phyloP scores from a whole-genome alignment of 257 asterid species.

The Galeopsis tetrahit region DNA sequence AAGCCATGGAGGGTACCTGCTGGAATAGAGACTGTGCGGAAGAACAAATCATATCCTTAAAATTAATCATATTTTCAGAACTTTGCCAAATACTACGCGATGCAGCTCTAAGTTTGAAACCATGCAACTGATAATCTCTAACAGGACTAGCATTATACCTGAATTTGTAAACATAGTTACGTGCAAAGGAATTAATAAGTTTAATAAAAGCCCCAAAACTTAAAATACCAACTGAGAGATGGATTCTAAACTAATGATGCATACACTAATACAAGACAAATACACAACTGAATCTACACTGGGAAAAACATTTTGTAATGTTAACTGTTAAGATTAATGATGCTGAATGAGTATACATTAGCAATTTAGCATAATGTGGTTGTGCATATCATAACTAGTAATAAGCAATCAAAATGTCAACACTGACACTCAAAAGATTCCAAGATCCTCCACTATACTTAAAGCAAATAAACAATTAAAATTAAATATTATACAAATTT shows the following conservation, averaged over 20 bases:
- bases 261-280: not conserved
- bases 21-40: slow-evolving; percentile 78
- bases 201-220: not conserved
- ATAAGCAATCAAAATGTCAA: too few relatives aligned
- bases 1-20: slow-evolving; percentile 52
- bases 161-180: slow-evolving; percentile 31
- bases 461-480: too few relatives aligned
- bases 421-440: too few relatives aligned
- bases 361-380: not conserved
- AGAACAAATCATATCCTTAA: slow-evolving; percentile 55
- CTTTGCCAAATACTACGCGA: slow-evolving; percentile 77
- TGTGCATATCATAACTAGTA: not conserved
- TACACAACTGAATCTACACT: not conserved
- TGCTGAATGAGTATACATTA: not conserved
- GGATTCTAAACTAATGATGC: not conserved
- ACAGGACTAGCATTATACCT: slow-evolving; percentile 54
- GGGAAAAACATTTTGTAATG: not conserved
- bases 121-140: slow-evolving; percentile 62
- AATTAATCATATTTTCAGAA: slow-evolving; percentile 42
- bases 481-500: too few relatives aligned
- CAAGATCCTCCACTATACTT: too few relatives aligned
- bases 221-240: slow-evolving; percentile 18
- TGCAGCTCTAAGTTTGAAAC: slow-evolving; percentile 71
- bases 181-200: slow-evolving; percentile 1
- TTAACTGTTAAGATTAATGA: not conserved